These are phyloP conservation scores for Fraxinus nigra DNA, from an alignment of 305 asterid species.

Conservation along the genomic window DNA sequence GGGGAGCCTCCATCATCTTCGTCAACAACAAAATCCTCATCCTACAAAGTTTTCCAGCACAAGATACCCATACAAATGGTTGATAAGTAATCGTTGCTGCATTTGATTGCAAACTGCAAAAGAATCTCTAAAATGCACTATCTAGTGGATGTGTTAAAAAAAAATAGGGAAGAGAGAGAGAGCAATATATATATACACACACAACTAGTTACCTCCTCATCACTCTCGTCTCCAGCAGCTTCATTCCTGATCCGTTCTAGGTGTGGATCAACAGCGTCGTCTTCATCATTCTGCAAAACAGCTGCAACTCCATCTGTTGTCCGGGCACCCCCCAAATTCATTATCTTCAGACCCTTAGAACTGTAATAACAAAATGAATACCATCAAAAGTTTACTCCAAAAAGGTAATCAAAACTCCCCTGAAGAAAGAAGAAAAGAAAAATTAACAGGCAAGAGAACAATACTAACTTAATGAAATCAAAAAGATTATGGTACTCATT, in stretches of 20 bases:
- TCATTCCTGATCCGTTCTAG: conserved; percentile 81
- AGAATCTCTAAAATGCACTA: background rate
- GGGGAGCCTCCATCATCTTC: conserved; percentile 91
- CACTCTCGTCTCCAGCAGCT: conserved; percentile 78
- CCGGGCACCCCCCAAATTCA: conserved; percentile 57
- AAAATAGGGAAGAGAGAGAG: background rate
- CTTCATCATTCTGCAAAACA: conserved; percentile 58
- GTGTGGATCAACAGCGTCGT: conserved; percentile 89
- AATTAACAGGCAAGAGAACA: conserved; percentile 14
- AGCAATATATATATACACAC: background rate
- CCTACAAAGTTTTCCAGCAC: conserved; percentile 38
- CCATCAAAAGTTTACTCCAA: conserved; percentile 13
- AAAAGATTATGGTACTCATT: conserved; percentile 77
- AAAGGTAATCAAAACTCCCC: conserved; percentile 6
- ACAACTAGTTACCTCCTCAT: conserved; percentile 62
- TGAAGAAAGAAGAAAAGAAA: conserved; percentile 11
- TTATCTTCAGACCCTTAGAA: conserved; percentile 68
- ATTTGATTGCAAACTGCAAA: background rate
- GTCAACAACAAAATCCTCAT: conserved; percentile 74
- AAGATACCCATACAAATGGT: background rate
- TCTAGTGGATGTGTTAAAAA: background rate
- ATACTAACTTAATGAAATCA: conserved; percentile 68
- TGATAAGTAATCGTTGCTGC: background rate
- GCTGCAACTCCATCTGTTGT: conserved; percentile 60
- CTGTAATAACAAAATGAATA: conserved; percentile 39